Base-by-base conservation (phyloP, 495 filamentous ascomycete genomes). In the Astrocystis sublimbata region DNA sequence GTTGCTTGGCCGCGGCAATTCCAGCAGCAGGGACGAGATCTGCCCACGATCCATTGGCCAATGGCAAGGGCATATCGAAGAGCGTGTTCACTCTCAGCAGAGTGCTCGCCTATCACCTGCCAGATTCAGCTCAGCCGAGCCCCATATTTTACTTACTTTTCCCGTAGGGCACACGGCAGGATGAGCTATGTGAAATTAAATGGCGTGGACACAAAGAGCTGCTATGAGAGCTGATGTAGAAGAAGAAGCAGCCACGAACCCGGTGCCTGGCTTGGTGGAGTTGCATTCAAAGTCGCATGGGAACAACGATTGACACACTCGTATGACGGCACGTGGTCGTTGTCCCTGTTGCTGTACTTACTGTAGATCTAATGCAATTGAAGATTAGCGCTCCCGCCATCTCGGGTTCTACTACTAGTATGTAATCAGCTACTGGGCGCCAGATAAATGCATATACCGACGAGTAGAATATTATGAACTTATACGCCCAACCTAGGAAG, bases 31-130 rank as follows among this genome's bases (percentile, higher is more conserved):
- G 13, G 13, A 42, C 36, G n/a, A 56, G 38, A 38, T 50, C 26
- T 6, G 13, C 23, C 36, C 26, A 24, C 10, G 6, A 35, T 21
- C 24, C 47, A 67, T 62, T 58, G 59, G 21, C 67, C 65, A 70
- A 70, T 70, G 38, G 50, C 24, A 67, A 42, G 1, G 15, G 6
- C 7, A 26, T 43, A 36, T 43, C 51, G 38, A 64, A 38, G 33
- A 62, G 55, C 54, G 36, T 58, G 55, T 12, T 46, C 28, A 10
- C 40, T 17, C 19, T 7, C 17, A 19, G 33, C 1, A 30, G 23
- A 56, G 9, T 19, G 52, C 24, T 24, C 55, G 24, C 33, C 28
- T 47, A 6, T 42, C n/a, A 58, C 55, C 26, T 47, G 21, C 38
- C 21, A 21, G 12, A 13, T 10, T 26, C 1, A 9, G 12, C 49